Evolutionary conservation across 208 protist genomes (phyloP), one percentile per base, ranked within the genome.

Genomic region (Leishmania braziliensis): DNA sequence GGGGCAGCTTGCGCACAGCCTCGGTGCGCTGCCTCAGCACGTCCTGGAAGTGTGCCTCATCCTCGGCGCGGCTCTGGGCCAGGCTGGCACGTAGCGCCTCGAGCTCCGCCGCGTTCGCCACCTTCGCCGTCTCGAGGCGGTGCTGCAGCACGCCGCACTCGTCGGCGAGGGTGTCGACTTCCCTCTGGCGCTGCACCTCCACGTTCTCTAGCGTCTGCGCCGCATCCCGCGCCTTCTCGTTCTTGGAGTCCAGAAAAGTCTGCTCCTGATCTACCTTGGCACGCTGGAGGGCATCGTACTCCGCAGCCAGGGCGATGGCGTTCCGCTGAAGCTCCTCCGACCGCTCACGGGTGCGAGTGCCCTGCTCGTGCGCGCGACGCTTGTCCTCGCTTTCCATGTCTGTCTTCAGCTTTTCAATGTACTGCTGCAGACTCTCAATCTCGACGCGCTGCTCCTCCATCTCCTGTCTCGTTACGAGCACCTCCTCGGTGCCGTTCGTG

Each of bases 361-460:
- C 91, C 85, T 98, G 95, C 87, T 98, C 95, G 75, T 99, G 92
- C 46, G 94, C 95, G 56, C 96, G 92, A 18, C 98, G 90, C 83
- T 98, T 98, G 80, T 99, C 95, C 74, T 99, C 94, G 75, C 98
- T 97, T 70, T 99, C 96, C 71, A 98, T 96, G 78, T 99, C 95
- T 16, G 97, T 95, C 79, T 93, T 95, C 18, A 99, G 88, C 78
- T 97, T 96, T 58, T 97, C 95, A 5, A 98, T 93, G 76, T 93
- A 91, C 72, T 95, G 89, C 84, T 93, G 91, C n/a, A 98, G 86
- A 54, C 91, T 95, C 73, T 92, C 90, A 77, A 98, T 95, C 60
- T 91, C 83, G 50, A 92, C 81, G 36, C 92, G 89, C 80, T 92
- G 93, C 79, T 99, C 97, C 85, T 99, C 97, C 69, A 99, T 91